Evolutionary conservation across 306 rosid genomes (phyloP).

Genomic region (Acmispon strigosus): DNA sequence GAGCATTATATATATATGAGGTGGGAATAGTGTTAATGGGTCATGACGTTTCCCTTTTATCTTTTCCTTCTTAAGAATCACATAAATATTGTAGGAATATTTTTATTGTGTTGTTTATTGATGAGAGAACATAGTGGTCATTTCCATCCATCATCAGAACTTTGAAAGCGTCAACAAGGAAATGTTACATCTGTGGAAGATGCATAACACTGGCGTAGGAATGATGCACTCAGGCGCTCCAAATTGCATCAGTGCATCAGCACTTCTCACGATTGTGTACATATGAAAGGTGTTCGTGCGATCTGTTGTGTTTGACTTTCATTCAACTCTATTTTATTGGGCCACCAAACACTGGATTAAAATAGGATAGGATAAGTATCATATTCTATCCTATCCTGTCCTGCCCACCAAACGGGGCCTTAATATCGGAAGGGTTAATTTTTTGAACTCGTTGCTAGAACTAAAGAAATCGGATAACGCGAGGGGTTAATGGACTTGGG

Average conservation of each 20-base stretch:
- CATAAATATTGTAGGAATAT: neutral
- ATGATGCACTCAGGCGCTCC: conserved; percentile 12
- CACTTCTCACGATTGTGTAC: neutral
- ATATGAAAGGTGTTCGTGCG: too few species aligned
- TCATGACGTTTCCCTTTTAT: conserved; percentile 25
- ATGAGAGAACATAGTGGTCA: neutral
- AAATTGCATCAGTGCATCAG: neutral
- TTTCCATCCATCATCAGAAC: conserved; percentile 24
- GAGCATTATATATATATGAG: neutral
- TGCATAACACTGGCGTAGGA: conserved; percentile 1
- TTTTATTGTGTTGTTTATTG: too few species aligned
- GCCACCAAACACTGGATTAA: too few species aligned
- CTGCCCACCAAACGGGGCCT: too few species aligned
- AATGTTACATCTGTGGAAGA: neutral
- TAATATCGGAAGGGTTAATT: too few species aligned
- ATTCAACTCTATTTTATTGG: too few species aligned
- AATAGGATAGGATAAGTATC: too few species aligned
- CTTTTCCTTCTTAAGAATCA: conserved; percentile 12
- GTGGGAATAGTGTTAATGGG: conserved; percentile 15
- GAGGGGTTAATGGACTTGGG: too few species aligned
- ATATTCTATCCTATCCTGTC: too few species aligned
- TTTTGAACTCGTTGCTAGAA: too few species aligned
- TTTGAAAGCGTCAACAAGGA: conserved; percentile 18
- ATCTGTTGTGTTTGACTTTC: too few species aligned
- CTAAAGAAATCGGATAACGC: too few species aligned